These are phyloP conservation scores for Symmetrospora coprosmae DNA, from an alignment of 768 basidiomycete species.

Conservation along the genomic window DNA sequence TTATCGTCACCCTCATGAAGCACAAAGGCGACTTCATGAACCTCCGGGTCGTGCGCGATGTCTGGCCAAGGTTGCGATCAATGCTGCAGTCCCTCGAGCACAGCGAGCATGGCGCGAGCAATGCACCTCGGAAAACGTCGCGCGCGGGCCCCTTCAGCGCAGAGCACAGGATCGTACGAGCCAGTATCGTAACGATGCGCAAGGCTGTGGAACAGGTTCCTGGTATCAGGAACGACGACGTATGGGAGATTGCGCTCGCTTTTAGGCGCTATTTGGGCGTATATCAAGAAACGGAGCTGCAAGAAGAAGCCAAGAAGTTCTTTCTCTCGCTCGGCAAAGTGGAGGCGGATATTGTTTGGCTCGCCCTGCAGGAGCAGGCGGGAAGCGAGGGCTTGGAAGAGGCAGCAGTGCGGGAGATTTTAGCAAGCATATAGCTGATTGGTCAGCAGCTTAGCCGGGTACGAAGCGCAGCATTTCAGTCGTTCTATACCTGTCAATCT, in stretches of 20 bases:
- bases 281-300: conserved; percentile 59
- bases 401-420: too few relatives aligned
- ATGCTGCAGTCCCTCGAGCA: conserved; percentile 27
- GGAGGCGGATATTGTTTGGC: conserved; percentile 75
- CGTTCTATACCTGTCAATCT: too few relatives aligned
- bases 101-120: conserved; percentile 51
- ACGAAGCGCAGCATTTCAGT: too few relatives aligned
- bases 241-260: conserved; percentile 67
- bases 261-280: conserved; percentile 63
- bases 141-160: conserved; percentile 67
- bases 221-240: conserved; percentile 48
- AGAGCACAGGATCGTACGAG: conserved; percentile 64
- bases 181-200: conserved; percentile 59
- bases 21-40: conserved; percentile 76
- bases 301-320: conserved; percentile 50
- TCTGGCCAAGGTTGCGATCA: conserved; percentile 75
- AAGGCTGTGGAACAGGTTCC: conserved; percentile 53
- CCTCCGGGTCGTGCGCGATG: conserved; percentile 70
- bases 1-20: conserved; percentile 57
- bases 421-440: too few relatives aligned
- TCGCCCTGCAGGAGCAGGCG: conserved; percentile 44
- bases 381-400: too few relatives aligned
- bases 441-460: too few relatives aligned
- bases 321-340: conserved; percentile 49
- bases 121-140: too few relatives aligned